These are phyloP conservation scores for Aegilops speltoides DNA, from an alignment of 176 grass and related monocot genomes.

Conservation along the genomic window DNA sequence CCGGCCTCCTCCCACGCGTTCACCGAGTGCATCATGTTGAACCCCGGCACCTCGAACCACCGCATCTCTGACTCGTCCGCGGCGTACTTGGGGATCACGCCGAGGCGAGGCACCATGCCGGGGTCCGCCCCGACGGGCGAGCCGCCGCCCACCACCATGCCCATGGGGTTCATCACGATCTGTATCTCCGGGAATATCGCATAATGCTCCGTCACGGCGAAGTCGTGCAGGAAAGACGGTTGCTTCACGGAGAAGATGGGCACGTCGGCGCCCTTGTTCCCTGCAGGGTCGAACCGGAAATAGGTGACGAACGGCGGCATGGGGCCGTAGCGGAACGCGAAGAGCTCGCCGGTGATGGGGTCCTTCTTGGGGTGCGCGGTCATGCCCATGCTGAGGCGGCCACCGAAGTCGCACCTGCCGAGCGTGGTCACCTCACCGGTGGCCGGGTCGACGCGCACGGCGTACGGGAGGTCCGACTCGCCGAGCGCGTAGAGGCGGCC, in stretches of 20 bases:
- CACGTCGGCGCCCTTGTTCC: conserved; percentile 79
- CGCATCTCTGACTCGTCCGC: conserved; percentile 79
- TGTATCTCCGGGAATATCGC: conserved; percentile 74
- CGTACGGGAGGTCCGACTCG: conserved; percentile 84
- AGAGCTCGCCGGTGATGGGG: conserved; percentile 63
- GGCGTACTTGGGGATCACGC: conserved; percentile 69
- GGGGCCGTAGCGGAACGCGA: conserved; percentile 77
- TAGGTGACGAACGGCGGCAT: conserved; percentile 85
- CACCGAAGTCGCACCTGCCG: conserved; percentile 67
- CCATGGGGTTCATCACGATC: conserved; percentile 93
- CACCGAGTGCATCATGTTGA: conserved; percentile 83
- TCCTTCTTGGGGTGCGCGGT: conserved; percentile 94
- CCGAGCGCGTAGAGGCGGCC: conserved; percentile 80
- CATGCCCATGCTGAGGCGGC: conserved; percentile 74
- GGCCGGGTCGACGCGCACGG: conserved; percentile 49
- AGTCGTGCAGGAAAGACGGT: conserved; percentile 84
- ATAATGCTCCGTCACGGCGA: conserved; percentile 72
- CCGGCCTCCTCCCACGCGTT: conserved; percentile 87
- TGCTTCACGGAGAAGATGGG: conserved; percentile 76
- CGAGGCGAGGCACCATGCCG: conserved; percentile 69
- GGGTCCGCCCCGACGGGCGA: conserved; percentile 56
- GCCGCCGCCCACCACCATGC: conserved; percentile 62
- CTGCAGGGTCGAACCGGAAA: conserved; percentile 73
- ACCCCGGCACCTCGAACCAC: conserved; percentile 81
- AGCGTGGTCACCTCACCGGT: conserved; percentile 64